These are phyloP conservation scores for Bremia lactucae DNA, from an alignment of 352 stramenopile species.

Conservation along the genomic window DNA sequence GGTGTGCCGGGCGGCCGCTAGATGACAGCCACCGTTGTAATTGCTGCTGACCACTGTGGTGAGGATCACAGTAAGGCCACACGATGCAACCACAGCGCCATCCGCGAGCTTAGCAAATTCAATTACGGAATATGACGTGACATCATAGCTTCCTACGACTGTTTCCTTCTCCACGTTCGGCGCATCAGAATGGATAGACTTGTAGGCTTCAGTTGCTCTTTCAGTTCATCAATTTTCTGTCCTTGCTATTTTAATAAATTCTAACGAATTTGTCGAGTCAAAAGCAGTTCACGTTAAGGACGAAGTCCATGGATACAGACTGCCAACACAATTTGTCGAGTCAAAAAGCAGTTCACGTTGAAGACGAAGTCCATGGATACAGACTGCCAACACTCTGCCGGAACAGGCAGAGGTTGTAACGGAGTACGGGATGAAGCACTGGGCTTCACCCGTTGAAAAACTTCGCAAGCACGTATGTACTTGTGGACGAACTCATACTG, in stretches of 20 bases:
- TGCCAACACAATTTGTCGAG: too few species aligned
- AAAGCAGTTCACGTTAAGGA: conserved; percentile 61
- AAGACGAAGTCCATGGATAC: too few species aligned
- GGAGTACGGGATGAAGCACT: too few species aligned
- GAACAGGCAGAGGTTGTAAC: too few species aligned
- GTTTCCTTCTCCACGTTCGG: conserved; percentile 14
- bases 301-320: too few species aligned
- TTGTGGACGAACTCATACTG: too few species aligned
- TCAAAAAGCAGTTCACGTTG: too few species aligned
- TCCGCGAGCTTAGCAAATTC: conserved; percentile 81
- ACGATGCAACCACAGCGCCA: conserved; percentile 71
- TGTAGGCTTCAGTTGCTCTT: background rate
- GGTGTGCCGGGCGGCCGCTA: conserved; percentile 4
- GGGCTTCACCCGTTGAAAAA: too few species aligned
- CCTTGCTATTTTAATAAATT: conserved; percentile 19
- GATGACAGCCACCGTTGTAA: conserved; percentile 26
- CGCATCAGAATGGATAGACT: conserved; percentile 3
- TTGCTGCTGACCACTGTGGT: conserved; percentile 72
- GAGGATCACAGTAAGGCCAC: conserved; percentile 79
- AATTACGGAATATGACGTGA: conserved; percentile 47
- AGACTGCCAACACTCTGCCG: too few species aligned
- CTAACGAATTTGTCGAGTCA: conserved; percentile 28
- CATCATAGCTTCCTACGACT: conserved; percentile 40
- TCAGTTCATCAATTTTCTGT: background rate
- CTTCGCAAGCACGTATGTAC: too few species aligned